Percentiles rank a stretch among this genome's conserved stretches.
Evolutionary conservation across 2,329 filamentous ascomycete species (phyloP).

Genomic region (Beauveria medogensis): DNA sequence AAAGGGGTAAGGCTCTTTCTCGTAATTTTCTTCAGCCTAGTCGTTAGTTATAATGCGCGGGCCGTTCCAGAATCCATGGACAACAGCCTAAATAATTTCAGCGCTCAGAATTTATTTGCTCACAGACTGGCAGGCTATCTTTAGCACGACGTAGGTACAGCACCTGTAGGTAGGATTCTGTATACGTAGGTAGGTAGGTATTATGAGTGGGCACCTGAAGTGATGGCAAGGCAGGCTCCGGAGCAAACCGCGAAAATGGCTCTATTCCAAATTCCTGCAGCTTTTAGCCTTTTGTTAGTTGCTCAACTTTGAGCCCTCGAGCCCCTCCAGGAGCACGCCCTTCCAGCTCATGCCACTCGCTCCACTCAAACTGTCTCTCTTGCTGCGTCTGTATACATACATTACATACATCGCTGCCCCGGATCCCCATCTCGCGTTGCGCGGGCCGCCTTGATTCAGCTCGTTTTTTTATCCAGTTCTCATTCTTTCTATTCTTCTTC

Average conservation of each 20-base stretch:
- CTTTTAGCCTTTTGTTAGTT: background rate
- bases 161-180: too few relatives aligned
- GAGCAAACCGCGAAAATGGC: background rate
- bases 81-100: too few relatives aligned
- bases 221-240: background rate
- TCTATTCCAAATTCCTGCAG: background rate
- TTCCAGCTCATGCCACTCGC: background rate
- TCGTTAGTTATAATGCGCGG: too few relatives aligned
- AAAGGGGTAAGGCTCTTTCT: background rate
- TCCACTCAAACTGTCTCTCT: background rate
- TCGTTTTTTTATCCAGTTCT: background rate
- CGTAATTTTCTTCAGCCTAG: too few relatives aligned
- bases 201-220: too few relatives aligned
- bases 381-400: background rate
- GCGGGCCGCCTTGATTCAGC: background rate
- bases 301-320: background rate
- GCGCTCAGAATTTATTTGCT: too few relatives aligned
- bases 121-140: too few relatives aligned
- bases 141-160: too few relatives aligned
- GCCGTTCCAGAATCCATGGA: too few relatives aligned
- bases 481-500: background rate
- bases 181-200: too few relatives aligned
- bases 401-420: background rate
- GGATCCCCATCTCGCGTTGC: background rate
- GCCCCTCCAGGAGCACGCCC: background rate